These are phyloP conservation scores for Penicillium malachiteum DNA, from an alignment of 495 filamentous ascomycete genomes.

Conservation along the genomic window DNA sequence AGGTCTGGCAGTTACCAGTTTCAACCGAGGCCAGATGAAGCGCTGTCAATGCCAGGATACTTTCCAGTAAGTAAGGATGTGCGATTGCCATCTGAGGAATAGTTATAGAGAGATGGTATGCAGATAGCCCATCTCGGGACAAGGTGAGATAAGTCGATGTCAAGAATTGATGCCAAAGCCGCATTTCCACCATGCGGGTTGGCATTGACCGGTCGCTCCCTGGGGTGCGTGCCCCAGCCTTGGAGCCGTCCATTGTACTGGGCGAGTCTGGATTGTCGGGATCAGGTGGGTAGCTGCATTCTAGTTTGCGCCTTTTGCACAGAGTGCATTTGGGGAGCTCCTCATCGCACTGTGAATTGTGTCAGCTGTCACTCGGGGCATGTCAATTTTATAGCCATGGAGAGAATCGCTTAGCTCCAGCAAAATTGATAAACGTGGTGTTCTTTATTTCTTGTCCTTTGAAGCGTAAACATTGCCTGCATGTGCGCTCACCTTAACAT, in stretches of 20 bases:
- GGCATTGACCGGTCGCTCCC: constrained; percentile 13
- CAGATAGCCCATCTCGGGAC: constrained; percentile 26
- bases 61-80: constrained; percentile 46
- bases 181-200: constrained; percentile 38
- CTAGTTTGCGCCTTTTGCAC: constrained; percentile 36
- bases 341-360: constrained; percentile 36
- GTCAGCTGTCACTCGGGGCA: constrained; percentile 1
- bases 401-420: not conserved
- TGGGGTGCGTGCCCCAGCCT: constrained; percentile 12
- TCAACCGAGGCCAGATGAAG: constrained; percentile 45
- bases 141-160: constrained; percentile 36
- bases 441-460: not conserved
- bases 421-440: not conserved
- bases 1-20: constrained; percentile 24
- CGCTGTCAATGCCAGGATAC: constrained; percentile 46
- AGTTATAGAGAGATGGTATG: constrained; percentile 39
- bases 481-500: constrained; percentile 39
- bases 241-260: constrained; percentile 22
- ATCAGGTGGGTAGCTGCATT: constrained; percentile 41
- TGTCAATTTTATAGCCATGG: not conserved
- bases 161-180: constrained; percentile 40
- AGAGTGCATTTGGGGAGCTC: constrained; percentile 32
- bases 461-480: not conserved
- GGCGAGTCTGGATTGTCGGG: constrained; percentile 25
- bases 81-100: constrained; percentile 45